Evolutionary conservation across 2,329 filamentous ascomycete genomes (phyloP), one percentile per base, ranked within the genome.

Genomic region (Xylaria sp.): DNA sequence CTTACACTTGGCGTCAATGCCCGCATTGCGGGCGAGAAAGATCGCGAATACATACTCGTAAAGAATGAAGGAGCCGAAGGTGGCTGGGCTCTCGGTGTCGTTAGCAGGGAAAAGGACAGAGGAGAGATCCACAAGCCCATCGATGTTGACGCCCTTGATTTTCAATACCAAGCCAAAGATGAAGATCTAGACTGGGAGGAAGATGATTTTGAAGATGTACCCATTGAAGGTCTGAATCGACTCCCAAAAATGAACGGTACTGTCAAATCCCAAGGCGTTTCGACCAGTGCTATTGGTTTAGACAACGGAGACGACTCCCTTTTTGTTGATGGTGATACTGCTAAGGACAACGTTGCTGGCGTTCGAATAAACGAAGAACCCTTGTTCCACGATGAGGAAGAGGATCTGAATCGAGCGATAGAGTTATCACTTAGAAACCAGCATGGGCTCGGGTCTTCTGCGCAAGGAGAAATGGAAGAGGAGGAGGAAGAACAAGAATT

Each of bases 11-110:
- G 88, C 8, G 87, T 87, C 1, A 88, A 89, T 57, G 87, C 85
- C 59, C 87, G 94, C 61, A 88, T 97, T 73, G 91, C 92, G 15
- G 90, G 96, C 59, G 96, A 99, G 78, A 94, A 91, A 76, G 93
- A 94, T 15, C 91, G 93, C 76, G 96, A 99, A 80, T 99, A 99
- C 76, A 94, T 99, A 13, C 84, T 99, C 3, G 94, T 99, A 48
- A 97, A 96, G 81, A 98, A 98, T 75, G 94, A 97, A 54, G 93
- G 94, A 0, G 94, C 94, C 0, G 95, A 98, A 79, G 96, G 96
- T 55, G 96, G 96, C 5, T 99, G 94, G 94, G 95, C 95, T 0
- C 83, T 99, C 6, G 96, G 96, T 62, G 96, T 99, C 31, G 94
- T 99, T 25, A 94, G 91, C 70, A 93, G 90, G 70, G 91, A 93